Evolutionary conservation across 805 yeast species (phyloP), one percentile per base, ranked within the genome.

Genomic region (Teunomyces pallodes): DNA sequence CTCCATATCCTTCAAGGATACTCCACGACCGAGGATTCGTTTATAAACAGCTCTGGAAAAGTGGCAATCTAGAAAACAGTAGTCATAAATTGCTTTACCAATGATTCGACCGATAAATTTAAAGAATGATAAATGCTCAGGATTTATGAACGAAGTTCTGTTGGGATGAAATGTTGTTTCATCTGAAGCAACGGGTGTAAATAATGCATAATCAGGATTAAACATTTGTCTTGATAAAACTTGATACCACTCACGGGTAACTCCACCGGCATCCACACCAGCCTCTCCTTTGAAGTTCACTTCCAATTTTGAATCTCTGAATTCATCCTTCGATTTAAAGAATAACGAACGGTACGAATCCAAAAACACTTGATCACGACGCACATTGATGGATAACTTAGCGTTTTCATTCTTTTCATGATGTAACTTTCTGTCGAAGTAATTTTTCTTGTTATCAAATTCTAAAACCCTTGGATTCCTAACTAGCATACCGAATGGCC

Each of bases 191-290:
- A 90, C 96, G 0, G 98, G 96, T 0, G 86, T 75, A 63, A 92
- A 94, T 52, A 94, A 70, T 0, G 96, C 97, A 69, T 90, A 90
- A 59, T 90, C 96, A 0, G 98, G 95, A 62, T 92, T 90, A 70
- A 94, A 90, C 89, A 94, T 91, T 64, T 92, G 97, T 52, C 97
- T 77, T 0, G 97, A 84, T 42, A 94, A 68, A 4, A 91, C 96
- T 63, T 91, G 97, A 60, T 86, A 91, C 99, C 99, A 94, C 65
- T 94, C 99, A 60, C 99, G 77, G 0, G 97, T 88, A 12, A 94
- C 84, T 36, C 99, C 99, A 56, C 99, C 99, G 3, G 96, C 99
- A 74, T 94, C 99, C 43, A 94, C 88, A 56, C 98, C 99, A 46
- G 86, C 86, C 66, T 94, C 99, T 1, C 96, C 96, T 53, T 83